Evolutionary conservation across 75 land plant genomes (phyloP), one percentile per base, ranked within the genome.

Genomic region (Sequoiadendron giganteum): DNA sequence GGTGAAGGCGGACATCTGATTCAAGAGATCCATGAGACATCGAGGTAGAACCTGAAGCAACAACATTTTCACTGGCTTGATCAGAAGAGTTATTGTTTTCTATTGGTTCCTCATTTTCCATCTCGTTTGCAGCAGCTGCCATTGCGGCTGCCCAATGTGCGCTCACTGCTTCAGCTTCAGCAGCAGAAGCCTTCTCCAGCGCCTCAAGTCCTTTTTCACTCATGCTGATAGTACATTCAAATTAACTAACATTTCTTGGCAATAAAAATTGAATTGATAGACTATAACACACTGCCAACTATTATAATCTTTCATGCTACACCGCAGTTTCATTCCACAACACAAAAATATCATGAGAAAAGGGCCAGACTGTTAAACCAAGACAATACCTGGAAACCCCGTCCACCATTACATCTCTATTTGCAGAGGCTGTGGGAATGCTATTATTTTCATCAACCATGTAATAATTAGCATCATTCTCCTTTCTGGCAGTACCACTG

Each of bases 141-240:
- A 93, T 92, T 40, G 91, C 95, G 80, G 94, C 94, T 87, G 91
- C 92, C 92, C 92, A 95, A 36, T 92, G 93, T 79, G 94, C 92
- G 86, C 89, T 92, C 52, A 93, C 95, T 86, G 98, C 98, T 79
- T 96, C 97, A 87, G 95, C 95, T 89, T 96, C 98, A 49, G 96
- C 98, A 83, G 93, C 93, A 86, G 98, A 95, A 75, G 95, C 95
- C 88, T 94, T 91, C 73, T 91, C 88, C 38, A 95, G 89, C 83
- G 84, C 89, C 86, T 96, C 95, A 72, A 94, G 89, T 2, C 95
- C 95, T 73, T 87, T 93, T 49, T 88, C 86, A 55, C 90, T 90
- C 92, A 89, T 88, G 78, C 91, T 91, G 81, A 5, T 11, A 61
- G 86, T 34, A 34, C 77, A 40, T 16, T 32, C 49, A 87, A 47